Conservation (phyloP, 192 early-diverging fungal species). For the Coemansia sp. region DNA sequence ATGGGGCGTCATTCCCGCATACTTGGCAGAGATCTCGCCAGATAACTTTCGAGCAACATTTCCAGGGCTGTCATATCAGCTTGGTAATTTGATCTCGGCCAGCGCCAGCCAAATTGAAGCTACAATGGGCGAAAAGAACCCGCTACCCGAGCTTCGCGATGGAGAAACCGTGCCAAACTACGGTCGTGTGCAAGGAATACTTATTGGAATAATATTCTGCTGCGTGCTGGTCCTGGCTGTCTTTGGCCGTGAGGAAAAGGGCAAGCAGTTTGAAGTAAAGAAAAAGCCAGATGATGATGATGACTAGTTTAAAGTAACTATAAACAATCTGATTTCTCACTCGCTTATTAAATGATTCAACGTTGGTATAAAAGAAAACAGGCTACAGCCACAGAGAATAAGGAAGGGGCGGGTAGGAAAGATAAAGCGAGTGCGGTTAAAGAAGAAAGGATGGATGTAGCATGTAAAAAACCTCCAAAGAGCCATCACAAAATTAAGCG, state of each 20-base stretch:
- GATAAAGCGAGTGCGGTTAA: background rate
- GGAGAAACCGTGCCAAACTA: conserved; percentile 50
- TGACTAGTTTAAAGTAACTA: background rate
- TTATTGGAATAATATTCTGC: conserved; percentile 57
- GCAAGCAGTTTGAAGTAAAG: conserved; percentile 50
- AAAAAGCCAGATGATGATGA: background rate
- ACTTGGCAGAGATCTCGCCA: conserved; percentile 70
- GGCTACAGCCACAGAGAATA: background rate
- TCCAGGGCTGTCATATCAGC: conserved; percentile 73
- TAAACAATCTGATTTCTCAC: background rate
- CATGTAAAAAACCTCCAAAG: conserved; percentile 2
- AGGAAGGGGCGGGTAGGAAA: background rate
- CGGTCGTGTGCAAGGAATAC: conserved; percentile 58
- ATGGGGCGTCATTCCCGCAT: conserved; percentile 68
- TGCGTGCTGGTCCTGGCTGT: conserved; percentile 49
- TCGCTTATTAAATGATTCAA: background rate
- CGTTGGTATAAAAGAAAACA: background rate
- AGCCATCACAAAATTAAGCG: conserved; percentile 7
- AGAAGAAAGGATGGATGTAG: conserved; percentile 1
- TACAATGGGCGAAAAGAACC: conserved; percentile 55
- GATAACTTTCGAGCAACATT: conserved; percentile 65
- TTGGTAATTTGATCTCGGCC: conserved; percentile 67
- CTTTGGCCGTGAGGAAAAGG: conserved; percentile 61
- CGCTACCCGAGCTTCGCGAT: conserved; percentile 52
- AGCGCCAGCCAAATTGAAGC: conserved; percentile 61